Evolutionary conservation across 441 rosid genomes (phyloP), one percentile per base, ranked within the genome.

Genomic region (Erysimum cheiri): DNA sequence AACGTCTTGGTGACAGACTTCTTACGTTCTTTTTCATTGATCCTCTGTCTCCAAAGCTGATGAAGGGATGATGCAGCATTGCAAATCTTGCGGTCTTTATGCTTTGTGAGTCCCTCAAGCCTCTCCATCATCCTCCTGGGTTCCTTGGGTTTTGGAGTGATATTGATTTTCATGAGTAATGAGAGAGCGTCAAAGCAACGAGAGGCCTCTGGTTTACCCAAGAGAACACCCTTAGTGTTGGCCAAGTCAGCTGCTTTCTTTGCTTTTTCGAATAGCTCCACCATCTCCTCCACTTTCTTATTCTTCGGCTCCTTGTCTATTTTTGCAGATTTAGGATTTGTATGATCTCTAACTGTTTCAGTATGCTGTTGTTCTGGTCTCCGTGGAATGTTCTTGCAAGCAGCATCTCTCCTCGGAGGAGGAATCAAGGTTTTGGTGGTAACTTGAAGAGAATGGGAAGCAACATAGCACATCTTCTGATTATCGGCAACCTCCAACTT

Each of bases 131-230:
- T 61, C 68, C 44, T 12, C 17, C 55, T 62, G 19, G 54, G 44
- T 2, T 71, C 62, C 3, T 10, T 61, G 41, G 31, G 13, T n/a
- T 29, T 52, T 52, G 61, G 50, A 50, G n/a, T 39, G 26, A 50
- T 24, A 24, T 8, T 37, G 8, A 31, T 1, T 10, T 6, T 31
- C 52, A 39, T 49, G 43, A 70, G 74, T 6, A 60, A 17, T 0
- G 60, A 37, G 44, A 70, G 58, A 17, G 74, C 41, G 5, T 69
- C 66, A 3, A 48, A 59, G 8, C 73, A 69, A 0, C 60, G 43
- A 12, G 4, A 29, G 26, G 60, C 41, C 5, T 70, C 74, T 49
- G 22, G 0, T 70, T 49, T 60, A 5, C 74, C 74, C 0, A 1
- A 37, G 52, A 29, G 35, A 50, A 70, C 4, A 12, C 67, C 60